Evolutionary conservation across 768 basidiomycete species (phyloP), one percentile per base, ranked within the genome.

Genomic region (Termitomyces sp.): DNA sequence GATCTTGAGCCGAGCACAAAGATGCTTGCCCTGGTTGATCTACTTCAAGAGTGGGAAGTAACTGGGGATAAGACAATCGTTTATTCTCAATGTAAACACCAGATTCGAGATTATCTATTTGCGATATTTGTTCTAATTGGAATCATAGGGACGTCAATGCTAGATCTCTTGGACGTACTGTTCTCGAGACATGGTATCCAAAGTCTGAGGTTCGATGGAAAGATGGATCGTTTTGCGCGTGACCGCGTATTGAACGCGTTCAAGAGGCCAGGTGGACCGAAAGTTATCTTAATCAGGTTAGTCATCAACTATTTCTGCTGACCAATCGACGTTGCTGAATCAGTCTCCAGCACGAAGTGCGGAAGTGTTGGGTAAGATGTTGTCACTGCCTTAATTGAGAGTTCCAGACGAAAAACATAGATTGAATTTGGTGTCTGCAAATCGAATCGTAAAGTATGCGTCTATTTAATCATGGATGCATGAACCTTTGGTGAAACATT

Each of bases 1-100:
- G 79, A 83, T 65, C 64, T 87, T 58, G 84, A 86, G 66, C 76
- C 85, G 8, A 86, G 84, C 65, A 74, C 85, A 9, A 89, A 88
- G 75, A 89, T 89, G 86, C 47, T 79, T 23, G 76, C 75, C 28
- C 67, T 86, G 62, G 68, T 89, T 19, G 67, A 76, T 2, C 72
- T 81, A 45, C 70, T 92, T 60, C 78, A 81, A 62, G 73, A 84
- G 55, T 84, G 81, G 80, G 81, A 84, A 14, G 59, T 63, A 9
- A 76, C 73, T 5, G 85, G 84, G 0, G 87, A 89, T 65, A 89
- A 89, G 74, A 81, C 80, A 4, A 88, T 89, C 34, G 75, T 79
- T 41, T 89, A 84, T 67, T 86, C 85, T 5, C 87, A 89, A 66
- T 89, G 86, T 86, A 56, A 49, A 80, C 3, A 6, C 16, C 6